Conservation (phyloP, 2,329 filamentous ascomycete species). For the Ophiosphaerella korrae region DNA sequence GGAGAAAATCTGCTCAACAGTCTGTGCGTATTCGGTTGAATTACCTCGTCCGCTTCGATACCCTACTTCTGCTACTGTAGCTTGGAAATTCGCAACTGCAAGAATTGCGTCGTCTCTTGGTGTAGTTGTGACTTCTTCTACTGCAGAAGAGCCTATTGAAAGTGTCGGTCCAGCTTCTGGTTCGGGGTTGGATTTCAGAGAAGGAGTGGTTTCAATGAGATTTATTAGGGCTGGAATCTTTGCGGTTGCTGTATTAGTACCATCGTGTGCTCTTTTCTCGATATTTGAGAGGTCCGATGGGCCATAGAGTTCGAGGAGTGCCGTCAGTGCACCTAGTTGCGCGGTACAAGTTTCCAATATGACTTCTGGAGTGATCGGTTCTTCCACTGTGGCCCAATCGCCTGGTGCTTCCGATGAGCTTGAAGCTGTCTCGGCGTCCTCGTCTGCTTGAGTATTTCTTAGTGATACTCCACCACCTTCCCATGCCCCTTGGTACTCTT, state of each 20-base stretch:
- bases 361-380: slow-evolving; percentile 67
- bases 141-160: slow-evolving; percentile 29
- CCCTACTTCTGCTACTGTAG: slow-evolving; percentile 61
- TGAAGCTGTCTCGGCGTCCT: slow-evolving; percentile 32
- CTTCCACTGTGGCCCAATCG: slow-evolving; percentile 70
- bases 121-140: slow-evolving; percentile 41
- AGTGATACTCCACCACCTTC: slow-evolving; percentile 14
- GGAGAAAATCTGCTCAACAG: slow-evolving; percentile 43
- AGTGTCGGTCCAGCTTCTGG: slow-evolving; percentile 40
- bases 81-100: slow-evolving; percentile 61
- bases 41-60: slow-evolving; percentile 60
- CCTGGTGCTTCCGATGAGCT: slow-evolving; percentile 51
- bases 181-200: slow-evolving; percentile 22
- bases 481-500: slow-evolving; percentile 27
- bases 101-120: slow-evolving; percentile 59
- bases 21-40: slow-evolving; percentile 58
- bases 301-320: slow-evolving; percentile 57
- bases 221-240: slow-evolving; percentile 60
- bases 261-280: slow-evolving; percentile 64
- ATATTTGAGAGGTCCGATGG: slow-evolving; percentile 53
- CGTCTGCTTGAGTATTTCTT: slow-evolving; percentile 11
- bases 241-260: slow-evolving; percentile 57
- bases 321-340: slow-evolving; percentile 58
- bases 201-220: slow-evolving; percentile 38
- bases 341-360: slow-evolving; percentile 72